Percentiles rank a stretch among this genome's conserved stretches.
phyloP scores from a whole-genome alignment of 768 basidiomycete genomes.

The Lactifluus piperatus region DNA sequence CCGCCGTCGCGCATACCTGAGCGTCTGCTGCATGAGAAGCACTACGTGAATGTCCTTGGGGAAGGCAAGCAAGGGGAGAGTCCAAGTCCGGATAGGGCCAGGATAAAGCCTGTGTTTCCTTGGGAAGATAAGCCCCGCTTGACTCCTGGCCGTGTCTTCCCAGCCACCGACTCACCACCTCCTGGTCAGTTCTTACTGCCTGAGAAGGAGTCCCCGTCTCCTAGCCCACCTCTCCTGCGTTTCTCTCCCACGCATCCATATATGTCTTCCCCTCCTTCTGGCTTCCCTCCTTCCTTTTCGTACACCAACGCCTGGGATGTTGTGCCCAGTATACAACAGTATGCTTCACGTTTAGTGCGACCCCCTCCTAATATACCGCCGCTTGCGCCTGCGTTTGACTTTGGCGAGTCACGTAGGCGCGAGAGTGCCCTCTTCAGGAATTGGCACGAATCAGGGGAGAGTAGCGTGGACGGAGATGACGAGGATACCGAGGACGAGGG shows the following conservation, averaged over 20 bases:
- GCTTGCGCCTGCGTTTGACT: conserved; percentile 44
- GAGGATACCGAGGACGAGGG: conserved; percentile 42
- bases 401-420: conserved; percentile 27
- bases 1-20: conserved; percentile 56
- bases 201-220: conserved; percentile 17
- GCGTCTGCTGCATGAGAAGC: conserved; percentile 56
- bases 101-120: conserved; percentile 81
- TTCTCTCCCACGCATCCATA: conserved; percentile 15
- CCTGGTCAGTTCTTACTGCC: conserved; percentile 18
- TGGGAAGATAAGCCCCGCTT: conserved; percentile 80
- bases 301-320: conserved; percentile 84
- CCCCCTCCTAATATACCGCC: conserved; percentile 35
- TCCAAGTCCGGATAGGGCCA: conserved; percentile 56
- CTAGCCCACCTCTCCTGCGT: conserved; percentile 18
- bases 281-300: conserved; percentile 48
- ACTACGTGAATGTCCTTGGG: conserved; percentile 56
- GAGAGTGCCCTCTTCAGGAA: conserved; percentile 31
- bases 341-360: conserved; percentile 52
- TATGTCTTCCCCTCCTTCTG: conserved; percentile 30
- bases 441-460: conserved; percentile 52
- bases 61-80: conserved; percentile 36
- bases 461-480: conserved; percentile 75
- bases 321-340: conserved; percentile 70
- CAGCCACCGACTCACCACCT: conserved; percentile 20
- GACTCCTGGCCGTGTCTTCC: conserved; percentile 65